Base-by-base conservation (phyloP, 139 green algal species). In the Chlamydomonas schloesseri region DNA sequence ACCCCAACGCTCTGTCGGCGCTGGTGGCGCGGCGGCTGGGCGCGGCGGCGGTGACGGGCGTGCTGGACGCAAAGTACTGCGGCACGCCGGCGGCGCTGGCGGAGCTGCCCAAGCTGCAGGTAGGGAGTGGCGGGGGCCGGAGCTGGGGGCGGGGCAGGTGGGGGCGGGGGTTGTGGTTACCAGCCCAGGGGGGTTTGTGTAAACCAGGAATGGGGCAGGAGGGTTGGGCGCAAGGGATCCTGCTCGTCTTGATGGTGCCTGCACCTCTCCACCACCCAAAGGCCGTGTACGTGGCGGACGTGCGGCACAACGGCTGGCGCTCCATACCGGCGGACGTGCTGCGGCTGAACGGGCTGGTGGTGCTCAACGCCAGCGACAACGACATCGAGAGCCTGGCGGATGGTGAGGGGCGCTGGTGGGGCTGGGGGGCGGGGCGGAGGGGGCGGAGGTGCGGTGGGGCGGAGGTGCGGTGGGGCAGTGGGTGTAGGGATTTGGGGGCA, bases 331-430 rank as follows among this genome's bases (percentile, higher is more conserved):
- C 76, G 0, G 57, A 70, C 21, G 50, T 92, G 29, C 70, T 92
- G 70, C 57, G 57, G 26, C 71, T 89, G 29, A 42, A 62, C n/a
- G 75, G 77, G 0, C 76, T 92, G 50, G 89, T 92, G 75, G 86
- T 92, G 82, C 82, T 92, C 36, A 92, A 90, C 65, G 89, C 89
- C 37, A 76, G 36, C 6, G 71, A 89, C 81, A 92, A 92, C 75
- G n/a, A 76, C 11, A 84, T 91, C 23, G 64, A 81, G 46, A 62
- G n/a, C 21, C 50, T 91, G 33, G 82, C 82, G 47, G 87, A 91
- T 1, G 87, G 87, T 90, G 73, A 28, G 81, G 65, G 58, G 36
- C 28, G 65, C 11, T 1, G 34, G 68, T 1, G 57, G 15, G 47
- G 31, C 21, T 17, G 11, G 26, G 34, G 67, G 33, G 34, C 18